Evolutionary conservation across 75 land plant species (phyloP).

Genomic region (Sequoiadendron giganteum): DNA sequence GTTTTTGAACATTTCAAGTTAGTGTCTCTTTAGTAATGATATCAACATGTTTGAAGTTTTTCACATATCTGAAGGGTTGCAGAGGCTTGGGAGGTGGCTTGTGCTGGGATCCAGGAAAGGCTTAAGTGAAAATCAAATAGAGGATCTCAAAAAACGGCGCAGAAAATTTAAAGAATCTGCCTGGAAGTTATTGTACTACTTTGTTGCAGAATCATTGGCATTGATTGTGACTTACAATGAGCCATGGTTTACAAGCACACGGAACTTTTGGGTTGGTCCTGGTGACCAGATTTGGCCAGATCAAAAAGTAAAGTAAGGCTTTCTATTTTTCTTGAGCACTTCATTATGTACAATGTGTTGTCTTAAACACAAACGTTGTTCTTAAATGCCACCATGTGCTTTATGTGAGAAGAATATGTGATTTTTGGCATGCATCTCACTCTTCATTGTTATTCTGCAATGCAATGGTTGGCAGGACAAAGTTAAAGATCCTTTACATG

Average conservation of each 20-base stretch:
- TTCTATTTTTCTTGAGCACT: background rate
- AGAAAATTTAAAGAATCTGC: conserved; percentile 43
- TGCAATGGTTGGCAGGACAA: conserved; percentile 33
- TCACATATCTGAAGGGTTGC: conserved; percentile 13
- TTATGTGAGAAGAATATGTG: background rate
- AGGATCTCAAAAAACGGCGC: conserved; percentile 18
- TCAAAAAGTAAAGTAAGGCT: conserved; percentile 40
- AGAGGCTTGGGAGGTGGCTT: conserved; percentile 18
- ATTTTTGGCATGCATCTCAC: background rate
- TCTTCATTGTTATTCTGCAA: conserved; percentile 5
- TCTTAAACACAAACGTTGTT: background rate
- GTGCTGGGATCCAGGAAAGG: conserved; percentile 11
- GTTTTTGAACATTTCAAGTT: background rate
- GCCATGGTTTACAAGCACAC: conserved; percentile 47
- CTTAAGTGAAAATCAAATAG: conserved; percentile 15
- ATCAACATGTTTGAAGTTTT: conserved; percentile 9
- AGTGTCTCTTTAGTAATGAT: background rate
- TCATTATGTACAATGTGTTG: background rate
- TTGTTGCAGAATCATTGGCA: conserved; percentile 38
- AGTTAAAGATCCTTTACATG: conserved; percentile 35
- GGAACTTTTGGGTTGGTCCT: conserved; percentile 45
- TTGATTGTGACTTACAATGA: conserved; percentile 41
- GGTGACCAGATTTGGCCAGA: conserved; percentile 46
- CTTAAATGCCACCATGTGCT: background rate
- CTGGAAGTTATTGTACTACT: conserved; percentile 39